Conservation (phyloP, 352 stramenopile genomes). For the Pythium sukuiense region DNA sequence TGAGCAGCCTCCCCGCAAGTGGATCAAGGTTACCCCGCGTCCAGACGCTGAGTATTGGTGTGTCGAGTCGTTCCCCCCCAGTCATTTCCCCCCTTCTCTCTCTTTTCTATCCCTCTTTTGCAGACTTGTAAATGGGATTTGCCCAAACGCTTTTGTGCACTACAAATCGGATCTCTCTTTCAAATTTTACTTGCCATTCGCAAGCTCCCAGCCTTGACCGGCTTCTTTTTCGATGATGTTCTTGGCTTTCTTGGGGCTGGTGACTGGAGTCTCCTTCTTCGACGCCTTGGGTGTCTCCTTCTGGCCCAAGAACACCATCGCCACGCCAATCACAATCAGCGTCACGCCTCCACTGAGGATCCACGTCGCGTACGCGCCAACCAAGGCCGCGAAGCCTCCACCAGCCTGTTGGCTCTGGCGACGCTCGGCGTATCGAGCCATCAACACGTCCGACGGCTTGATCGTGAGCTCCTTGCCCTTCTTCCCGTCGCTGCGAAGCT, state of each 20-base stretch:
- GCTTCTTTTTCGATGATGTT: constrained; percentile 27
- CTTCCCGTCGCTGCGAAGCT: constrained; percentile 36
- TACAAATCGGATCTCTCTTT: constrained; percentile 16
- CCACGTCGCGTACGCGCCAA: constrained; percentile 32
- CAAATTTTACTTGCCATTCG: constrained; percentile 35
- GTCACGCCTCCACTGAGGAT: constrained; percentile 47
- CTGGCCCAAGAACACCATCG: constrained; percentile 30
- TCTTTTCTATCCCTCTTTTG: constrained; percentile 6
- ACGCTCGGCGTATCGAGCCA: constrained; percentile 35
- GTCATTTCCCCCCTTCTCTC: neutral
- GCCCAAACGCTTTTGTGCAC: constrained; percentile 30
- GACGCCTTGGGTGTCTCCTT: constrained; percentile 26
- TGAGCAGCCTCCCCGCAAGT: constrained; percentile 14
- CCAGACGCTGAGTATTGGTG: neutral
- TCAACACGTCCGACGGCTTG: constrained; percentile 34
- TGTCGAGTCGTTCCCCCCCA: constrained; percentile 2
- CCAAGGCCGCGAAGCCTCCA: neutral
- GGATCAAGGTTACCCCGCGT: neutral
- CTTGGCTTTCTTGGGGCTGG: constrained; percentile 21
- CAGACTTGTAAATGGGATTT: constrained; percentile 31
- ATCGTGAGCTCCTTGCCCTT: constrained; percentile 49
- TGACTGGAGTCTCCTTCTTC: constrained; percentile 22
- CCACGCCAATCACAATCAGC: constrained; percentile 45
- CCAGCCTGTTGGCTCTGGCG: constrained; percentile 16
- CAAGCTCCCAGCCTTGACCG: constrained; percentile 52